Evolutionary conservation across 306 rosid species (phyloP).

Genomic region (Dryas drummondii): DNA sequence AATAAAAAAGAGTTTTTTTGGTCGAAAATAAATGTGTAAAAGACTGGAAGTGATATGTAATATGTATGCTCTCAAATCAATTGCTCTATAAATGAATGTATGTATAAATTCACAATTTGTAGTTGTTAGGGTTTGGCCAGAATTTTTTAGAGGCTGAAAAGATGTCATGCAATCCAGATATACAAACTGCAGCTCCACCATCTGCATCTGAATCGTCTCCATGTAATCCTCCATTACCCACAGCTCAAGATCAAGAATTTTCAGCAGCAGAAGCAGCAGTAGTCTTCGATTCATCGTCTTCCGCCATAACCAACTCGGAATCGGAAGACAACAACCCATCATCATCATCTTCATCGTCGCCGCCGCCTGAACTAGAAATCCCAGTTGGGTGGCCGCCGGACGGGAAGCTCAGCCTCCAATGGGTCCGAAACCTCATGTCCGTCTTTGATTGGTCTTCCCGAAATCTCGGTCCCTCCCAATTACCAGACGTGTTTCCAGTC

Average conservation of each 20-base stretch:
- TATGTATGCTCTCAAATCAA: not conserved
- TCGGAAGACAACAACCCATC: not conserved
- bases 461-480: slow-evolving; percentile 49
- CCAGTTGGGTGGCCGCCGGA: slow-evolving; percentile 72
- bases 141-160: not conserved
- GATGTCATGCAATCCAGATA: slow-evolving; percentile 5
- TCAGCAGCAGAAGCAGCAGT: not conserved
- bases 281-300: not conserved
- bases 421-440: slow-evolving; percentile 54
- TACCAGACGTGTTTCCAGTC: slow-evolving; percentile 63
- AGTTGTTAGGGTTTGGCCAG: not conserved
- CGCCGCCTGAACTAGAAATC: slow-evolving; percentile 31
- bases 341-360: slow-evolving; percentile 17
- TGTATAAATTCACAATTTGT: not conserved
- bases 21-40: not conserved
- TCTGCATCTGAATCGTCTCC: not conserved
- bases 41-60: not conserved
- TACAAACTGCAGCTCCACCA: not conserved
- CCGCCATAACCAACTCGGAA: not conserved
- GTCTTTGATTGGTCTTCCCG: slow-evolving; percentile 75
- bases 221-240: not conserved
- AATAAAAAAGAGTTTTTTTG: too few relatives aligned
- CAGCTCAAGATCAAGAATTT: not conserved
- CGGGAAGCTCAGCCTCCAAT: slow-evolving; percentile 44
- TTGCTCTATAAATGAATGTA: not conserved